Conservation (phyloP, 2,329 filamentous ascomycete genomes). For the Fusarium sp. region DNA sequence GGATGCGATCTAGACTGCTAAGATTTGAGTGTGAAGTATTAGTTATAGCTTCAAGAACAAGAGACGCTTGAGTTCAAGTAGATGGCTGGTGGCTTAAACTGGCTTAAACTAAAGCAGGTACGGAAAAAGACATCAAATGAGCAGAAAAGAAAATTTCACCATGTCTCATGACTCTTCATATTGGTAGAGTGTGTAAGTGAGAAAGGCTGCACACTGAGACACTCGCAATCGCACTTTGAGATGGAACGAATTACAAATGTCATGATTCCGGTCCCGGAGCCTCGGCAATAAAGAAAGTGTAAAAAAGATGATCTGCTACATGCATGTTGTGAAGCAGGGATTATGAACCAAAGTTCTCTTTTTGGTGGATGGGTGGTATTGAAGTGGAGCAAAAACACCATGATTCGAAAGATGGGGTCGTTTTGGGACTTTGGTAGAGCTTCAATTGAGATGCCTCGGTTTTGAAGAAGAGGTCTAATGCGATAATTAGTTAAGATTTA, state of each 20-base stretch:
- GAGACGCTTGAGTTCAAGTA: too few species aligned
- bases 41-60: too few species aligned
- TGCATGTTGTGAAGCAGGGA: conserved; percentile 24
- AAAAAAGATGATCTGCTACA: conserved; percentile 27
- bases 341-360: conserved; percentile 30
- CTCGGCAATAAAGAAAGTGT: conserved; percentile 23
- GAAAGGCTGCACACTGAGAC: conserved; percentile 11
- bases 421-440: conserved; percentile 38
- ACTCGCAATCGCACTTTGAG: neutral
- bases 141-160: neutral
- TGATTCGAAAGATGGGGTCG: conserved; percentile 25
- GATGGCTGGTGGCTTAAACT: neutral
- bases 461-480: neutral
- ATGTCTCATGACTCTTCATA: conserved; percentile 35
- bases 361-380: neutral
- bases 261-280: neutral
- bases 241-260: neutral
- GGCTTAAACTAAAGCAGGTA: conserved; percentile 35
- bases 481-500: too few species aligned
- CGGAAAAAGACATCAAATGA: neutral
- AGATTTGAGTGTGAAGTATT: too few species aligned
- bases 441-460: conserved; percentile 12
- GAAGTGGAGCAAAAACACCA: conserved; percentile 23
- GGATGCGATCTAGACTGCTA: neutral
- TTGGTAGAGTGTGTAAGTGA: conserved; percentile 2